Base-by-base conservation (phyloP, 2,329 filamentous ascomycete species). In the Daldinia sp. region DNA sequence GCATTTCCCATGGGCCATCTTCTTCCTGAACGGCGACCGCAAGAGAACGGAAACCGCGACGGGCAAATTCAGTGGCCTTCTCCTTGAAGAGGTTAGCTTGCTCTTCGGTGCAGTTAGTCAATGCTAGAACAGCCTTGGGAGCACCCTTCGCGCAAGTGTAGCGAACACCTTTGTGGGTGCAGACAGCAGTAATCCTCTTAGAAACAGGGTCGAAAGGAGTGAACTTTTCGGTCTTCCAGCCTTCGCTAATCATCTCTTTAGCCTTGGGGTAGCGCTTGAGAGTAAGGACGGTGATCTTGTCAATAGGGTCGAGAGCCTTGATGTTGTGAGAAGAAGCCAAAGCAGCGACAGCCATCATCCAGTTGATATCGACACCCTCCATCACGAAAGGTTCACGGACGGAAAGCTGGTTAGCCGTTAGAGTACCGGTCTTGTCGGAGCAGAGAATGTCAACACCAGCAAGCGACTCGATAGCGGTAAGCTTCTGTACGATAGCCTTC, bases 211-310 rank as follows among this genome's bases (percentile, higher is more conserved):
- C 90, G 82, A 92, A 90, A 39, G 88, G 88, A 66, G 86, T 91
- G 82, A 91, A 92, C 78, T 90, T 91, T 79, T 90, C 86, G 32
- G 90, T 92, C 79, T 84, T 85, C 90, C 90, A 92, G 77, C 90
- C 89, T 75, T 89, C 85, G 74, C 85, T 83, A 69, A 91, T 84
- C 75, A 90, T 90, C 74, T 90, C 88, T 78, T 87, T 87, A 63
- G 88, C 88, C 82, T 89, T 90, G 77, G 88, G 88, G 80, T 90
- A 90, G 71, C 88, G 84, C 78, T 89, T 88, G 76, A 91, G 85
- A 63, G 88, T 90, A 57, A 90, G 81, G 71, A 90, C 87, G 62
- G 88, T 90, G 72, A 91, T 87, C 80, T 91, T 91, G 79, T 91
- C 88, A 71, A 91, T 91, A 70, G 88, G 88, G 74, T 91, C 88